phyloP scores from a whole-genome alignment of 2,329 filamentous ascomycete genomes.

The Epichloe typhina region DNA sequence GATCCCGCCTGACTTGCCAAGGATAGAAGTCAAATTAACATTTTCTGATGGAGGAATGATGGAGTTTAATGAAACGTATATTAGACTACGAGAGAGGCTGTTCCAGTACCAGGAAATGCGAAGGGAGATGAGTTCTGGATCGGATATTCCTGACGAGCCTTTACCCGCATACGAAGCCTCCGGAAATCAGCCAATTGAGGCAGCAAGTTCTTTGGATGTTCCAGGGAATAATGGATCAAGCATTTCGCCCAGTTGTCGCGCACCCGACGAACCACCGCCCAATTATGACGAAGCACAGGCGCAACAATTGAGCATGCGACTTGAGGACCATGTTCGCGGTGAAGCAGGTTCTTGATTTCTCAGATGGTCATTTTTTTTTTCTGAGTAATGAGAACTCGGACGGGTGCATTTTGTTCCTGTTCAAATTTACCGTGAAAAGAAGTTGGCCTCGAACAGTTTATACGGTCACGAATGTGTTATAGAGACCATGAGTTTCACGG shows the following conservation, averaged over 20 bases:
- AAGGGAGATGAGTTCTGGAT: slow-evolving; percentile 48
- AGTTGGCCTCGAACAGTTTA: not conserved
- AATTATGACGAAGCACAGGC: slow-evolving; percentile 85
- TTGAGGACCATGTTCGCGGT: slow-evolving; percentile 58
- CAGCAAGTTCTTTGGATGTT: slow-evolving; percentile 13
- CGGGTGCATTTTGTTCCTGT: not conserved
- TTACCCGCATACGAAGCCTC: slow-evolving; percentile 72
- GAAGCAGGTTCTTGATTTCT: slow-evolving; percentile 14
- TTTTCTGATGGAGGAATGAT: slow-evolving; percentile 95
- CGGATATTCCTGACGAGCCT: slow-evolving; percentile 68
- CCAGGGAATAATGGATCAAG: slow-evolving; percentile 19
- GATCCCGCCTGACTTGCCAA: slow-evolving; percentile 62
- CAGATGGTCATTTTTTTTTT: not conserved
- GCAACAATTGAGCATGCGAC: slow-evolving; percentile 43
- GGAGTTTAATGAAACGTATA: slow-evolving; percentile 74
- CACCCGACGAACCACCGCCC: slow-evolving; percentile 67
- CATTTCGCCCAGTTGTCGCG: slow-evolving; percentile 25
- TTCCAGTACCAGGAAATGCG: slow-evolving; percentile 68
- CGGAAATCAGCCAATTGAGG: slow-evolving; percentile 17
- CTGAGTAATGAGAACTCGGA: not conserved
- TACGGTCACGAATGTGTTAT: not conserved
- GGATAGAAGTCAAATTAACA: slow-evolving; percentile 69
- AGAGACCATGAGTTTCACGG: slow-evolving; percentile 4
- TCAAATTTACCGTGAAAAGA: not conserved
- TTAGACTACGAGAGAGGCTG: slow-evolving; percentile 71